A percentile compares a stretch with the other conserved stretches of the same genome.
Evolutionary conservation across 75 land plant genomes (phyloP).

Genomic region (Pinus albicaulis): DNA sequence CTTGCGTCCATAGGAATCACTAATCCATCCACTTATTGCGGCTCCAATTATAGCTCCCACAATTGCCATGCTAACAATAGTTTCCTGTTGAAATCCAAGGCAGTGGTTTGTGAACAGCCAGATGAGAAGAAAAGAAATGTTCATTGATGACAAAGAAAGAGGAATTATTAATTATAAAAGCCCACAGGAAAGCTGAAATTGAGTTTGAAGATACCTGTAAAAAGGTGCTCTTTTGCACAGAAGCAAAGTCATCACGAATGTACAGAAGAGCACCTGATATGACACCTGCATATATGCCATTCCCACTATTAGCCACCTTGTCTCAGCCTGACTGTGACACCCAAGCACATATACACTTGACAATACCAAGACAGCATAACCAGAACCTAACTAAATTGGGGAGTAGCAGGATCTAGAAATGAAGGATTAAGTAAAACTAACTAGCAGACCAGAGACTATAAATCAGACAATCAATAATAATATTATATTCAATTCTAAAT

Average conservation of each 20-base stretch:
- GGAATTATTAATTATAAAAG: not conserved
- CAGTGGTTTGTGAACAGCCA: not conserved
- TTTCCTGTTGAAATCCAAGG: constrained; percentile 47
- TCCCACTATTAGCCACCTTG: not conserved
- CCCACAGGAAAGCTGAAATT: not conserved
- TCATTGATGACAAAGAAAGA: not conserved
- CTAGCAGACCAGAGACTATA: not conserved
- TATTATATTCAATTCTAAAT: not conserved
- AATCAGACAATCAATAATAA: not conserved
- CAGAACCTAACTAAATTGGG: not conserved
- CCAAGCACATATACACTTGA: not conserved
- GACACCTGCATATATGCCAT: constrained; percentile 48
- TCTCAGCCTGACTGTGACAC: not conserved
- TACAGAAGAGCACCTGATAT: constrained; percentile 79
- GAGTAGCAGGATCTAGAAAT: not conserved
- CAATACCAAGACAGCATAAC: not conserved
- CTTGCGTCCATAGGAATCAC: constrained; percentile 76
- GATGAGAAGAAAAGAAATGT: not conserved
- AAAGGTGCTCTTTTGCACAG: constrained; percentile 49
- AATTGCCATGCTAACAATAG: constrained; percentile 94
- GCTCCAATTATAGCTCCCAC: constrained; percentile 87
- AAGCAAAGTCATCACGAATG: constrained; percentile 69
- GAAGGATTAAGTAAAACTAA: not conserved
- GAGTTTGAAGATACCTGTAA: constrained; percentile 40
- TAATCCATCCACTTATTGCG: constrained; percentile 66